Evolutionary conservation across 2,329 filamentous ascomycete species (phyloP).

Genomic region (Hymenoscyphus infarciens): DNA sequence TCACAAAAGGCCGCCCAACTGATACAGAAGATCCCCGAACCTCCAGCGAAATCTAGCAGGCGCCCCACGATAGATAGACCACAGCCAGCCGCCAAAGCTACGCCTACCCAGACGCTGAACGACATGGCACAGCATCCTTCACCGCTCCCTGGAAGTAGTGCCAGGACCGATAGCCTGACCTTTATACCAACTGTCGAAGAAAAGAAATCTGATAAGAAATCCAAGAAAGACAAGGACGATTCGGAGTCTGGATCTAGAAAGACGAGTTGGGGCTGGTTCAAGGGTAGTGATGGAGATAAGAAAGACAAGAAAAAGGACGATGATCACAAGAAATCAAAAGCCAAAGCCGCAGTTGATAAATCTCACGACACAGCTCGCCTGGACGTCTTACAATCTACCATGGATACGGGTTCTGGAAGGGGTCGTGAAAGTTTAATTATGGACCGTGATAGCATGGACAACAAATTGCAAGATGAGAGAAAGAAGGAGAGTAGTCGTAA

Average conservation of each 20-base stretch:
- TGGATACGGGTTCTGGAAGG: conserved; percentile 61
- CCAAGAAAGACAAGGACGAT: conserved; percentile 65
- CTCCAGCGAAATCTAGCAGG: conserved; percentile 46
- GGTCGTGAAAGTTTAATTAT: conserved; percentile 81
- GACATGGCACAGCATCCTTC: conserved; percentile 65
- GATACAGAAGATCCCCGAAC: conserved; percentile 38
- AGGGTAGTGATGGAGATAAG: conserved; percentile 70
- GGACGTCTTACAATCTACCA: conserved; percentile 82
- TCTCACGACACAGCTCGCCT: conserved; percentile 75
- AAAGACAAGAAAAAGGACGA: conserved; percentile 63
- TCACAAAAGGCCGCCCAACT: conserved; percentile 42
- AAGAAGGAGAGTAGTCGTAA: conserved; percentile 78
- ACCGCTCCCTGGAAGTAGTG: conserved; percentile 65
- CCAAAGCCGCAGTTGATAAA: conserved; percentile 53
- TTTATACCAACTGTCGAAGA: conserved; percentile 81
- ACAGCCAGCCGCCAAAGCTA: conserved; percentile 20
- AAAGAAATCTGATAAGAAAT: conserved; percentile 69
- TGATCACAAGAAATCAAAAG: conserved; percentile 64
- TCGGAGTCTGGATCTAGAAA: conserved; percentile 63
- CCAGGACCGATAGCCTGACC: conserved; percentile 68
- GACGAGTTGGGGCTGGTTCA: conserved; percentile 83
- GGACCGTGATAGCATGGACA: conserved; percentile 71
- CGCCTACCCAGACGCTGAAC: conserved; percentile 38
- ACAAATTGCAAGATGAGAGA: conserved; percentile 73
- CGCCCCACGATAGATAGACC: conserved; percentile 39